Evolutionary conservation across 2,329 filamentous ascomycete genomes (phyloP).

Genomic region (Microcyclospora pomicola): DNA sequence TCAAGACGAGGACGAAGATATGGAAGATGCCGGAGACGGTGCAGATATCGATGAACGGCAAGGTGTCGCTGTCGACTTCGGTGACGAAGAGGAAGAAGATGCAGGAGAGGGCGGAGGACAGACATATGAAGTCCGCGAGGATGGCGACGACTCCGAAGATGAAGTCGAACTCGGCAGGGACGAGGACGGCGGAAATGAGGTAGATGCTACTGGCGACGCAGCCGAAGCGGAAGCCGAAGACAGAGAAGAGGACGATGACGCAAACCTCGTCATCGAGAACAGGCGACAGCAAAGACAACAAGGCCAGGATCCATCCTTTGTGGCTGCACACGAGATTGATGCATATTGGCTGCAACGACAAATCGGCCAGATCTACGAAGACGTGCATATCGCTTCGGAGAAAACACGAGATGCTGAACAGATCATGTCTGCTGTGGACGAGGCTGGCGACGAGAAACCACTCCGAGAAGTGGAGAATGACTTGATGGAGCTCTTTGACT

Average conservation of each 20-base stretch:
- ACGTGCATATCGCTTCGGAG: conserved; percentile 84
- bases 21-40: conserved; percentile 52
- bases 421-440: conserved; percentile 60
- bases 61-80: conserved; percentile 94
- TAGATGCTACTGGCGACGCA: conserved; percentile 22
- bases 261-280: conserved; percentile 74
- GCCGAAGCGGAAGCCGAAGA: conserved; percentile 36
- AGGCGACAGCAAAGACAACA: conserved; percentile 37
- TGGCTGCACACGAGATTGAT: conserved; percentile 82
- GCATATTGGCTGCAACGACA: conserved; percentile 95
- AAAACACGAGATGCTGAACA: conserved; percentile 77
- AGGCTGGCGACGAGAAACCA: conserved; percentile 67
- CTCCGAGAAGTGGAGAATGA: conserved; percentile 95
- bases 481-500: conserved; percentile 95
- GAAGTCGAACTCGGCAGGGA: conserved; percentile 33
- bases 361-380: conserved; percentile 74
- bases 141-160: conserved; percentile 64
- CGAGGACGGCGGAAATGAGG: conserved; percentile 30
- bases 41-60: conserved; percentile 83
- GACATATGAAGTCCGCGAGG: conserved; percentile 74
- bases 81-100: conserved; percentile 70
- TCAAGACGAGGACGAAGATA: conserved; percentile 86
- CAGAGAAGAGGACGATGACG: conserved; percentile 54
- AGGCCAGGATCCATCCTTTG: conserved; percentile 40
- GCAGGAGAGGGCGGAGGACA: conserved; percentile 51